These are phyloP conservation scores for Xerocomus nothofagi DNA, from an alignment of 1,284 basidiomycete genomes.

Conservation along the genomic window DNA sequence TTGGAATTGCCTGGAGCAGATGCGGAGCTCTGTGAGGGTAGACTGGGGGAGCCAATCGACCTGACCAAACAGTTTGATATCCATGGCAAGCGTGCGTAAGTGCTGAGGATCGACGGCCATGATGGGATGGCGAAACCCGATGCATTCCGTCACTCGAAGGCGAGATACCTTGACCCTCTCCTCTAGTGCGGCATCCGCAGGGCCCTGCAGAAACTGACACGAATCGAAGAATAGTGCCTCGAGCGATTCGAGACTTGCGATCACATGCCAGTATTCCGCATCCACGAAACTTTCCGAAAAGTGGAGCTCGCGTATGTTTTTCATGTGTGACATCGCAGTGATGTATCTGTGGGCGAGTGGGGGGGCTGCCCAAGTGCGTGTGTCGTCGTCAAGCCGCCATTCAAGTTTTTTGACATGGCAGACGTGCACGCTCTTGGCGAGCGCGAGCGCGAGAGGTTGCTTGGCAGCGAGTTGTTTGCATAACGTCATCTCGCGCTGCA, in stretches of 20 bases:
- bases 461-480: conserved; percentile 17
- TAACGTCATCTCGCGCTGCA: not conserved
- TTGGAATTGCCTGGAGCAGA: not conserved
- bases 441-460: conserved; percentile 18
- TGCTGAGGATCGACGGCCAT: conserved; percentile 3
- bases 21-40: conserved; percentile 3
- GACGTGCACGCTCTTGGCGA: conserved; percentile 13
- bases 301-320: conserved; percentile 14
- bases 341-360: not conserved
- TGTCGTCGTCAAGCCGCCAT: not conserved
- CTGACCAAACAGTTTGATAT: not conserved
- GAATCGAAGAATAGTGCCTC: conserved; percentile 9
- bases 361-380: not conserved
- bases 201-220: conserved; percentile 6
- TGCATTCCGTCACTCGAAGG: not conserved
- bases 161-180: conserved; percentile 1
- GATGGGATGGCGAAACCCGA: accelerated
- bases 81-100: not conserved
- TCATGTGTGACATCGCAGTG: conserved; percentile 18
- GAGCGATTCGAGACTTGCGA: conserved; percentile 13
- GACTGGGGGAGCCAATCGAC: conserved; percentile 2
- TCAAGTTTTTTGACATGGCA: conserved; percentile 17
- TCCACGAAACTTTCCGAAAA: conserved; percentile 10
- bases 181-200: not conserved
- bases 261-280: conserved; percentile 13